phyloP scores from a whole-genome alignment of 345 rosid species.

The Eucalyptus pauciflora region DNA sequence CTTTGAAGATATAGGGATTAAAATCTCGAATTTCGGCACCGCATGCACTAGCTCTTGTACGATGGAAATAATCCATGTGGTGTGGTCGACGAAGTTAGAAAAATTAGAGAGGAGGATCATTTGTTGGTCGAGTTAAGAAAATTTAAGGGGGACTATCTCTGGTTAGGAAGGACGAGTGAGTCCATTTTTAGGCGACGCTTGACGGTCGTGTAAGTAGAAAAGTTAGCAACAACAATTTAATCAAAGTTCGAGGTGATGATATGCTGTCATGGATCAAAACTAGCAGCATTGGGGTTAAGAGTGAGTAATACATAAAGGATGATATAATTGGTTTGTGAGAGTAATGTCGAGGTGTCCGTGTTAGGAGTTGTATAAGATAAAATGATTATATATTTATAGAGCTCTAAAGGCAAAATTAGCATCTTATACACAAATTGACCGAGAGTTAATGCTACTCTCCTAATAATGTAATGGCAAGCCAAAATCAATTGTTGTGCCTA shows the following conservation, averaged over 20 bases:
- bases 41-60: fast-evolving
- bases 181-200: fast-evolving
- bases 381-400: too few relatives aligned
- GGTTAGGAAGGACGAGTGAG: fast-evolving
- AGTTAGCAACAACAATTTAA: background rate
- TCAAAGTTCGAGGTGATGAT: background rate
- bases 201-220: background rate
- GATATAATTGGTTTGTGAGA: too few relatives aligned
- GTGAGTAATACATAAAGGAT: too few relatives aligned
- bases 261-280: fast-evolving
- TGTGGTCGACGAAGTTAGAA: background rate
- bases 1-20: background rate
- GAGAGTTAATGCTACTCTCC: too few relatives aligned
- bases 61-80: background rate
- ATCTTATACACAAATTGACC: too few relatives aligned
- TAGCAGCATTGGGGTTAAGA: too few relatives aligned
- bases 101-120: background rate
- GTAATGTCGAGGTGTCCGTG: fast-evolving
- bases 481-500: too few relatives aligned
- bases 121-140: background rate
- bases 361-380: too few relatives aligned
- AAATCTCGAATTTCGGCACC: background rate
- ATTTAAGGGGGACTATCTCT: fast-evolving
- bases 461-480: too few relatives aligned
- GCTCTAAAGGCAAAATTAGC: fast-evolving